Base-by-base conservation (phyloP, 2,329 filamentous ascomycete genomes). In the Fusarium setosum region DNA sequence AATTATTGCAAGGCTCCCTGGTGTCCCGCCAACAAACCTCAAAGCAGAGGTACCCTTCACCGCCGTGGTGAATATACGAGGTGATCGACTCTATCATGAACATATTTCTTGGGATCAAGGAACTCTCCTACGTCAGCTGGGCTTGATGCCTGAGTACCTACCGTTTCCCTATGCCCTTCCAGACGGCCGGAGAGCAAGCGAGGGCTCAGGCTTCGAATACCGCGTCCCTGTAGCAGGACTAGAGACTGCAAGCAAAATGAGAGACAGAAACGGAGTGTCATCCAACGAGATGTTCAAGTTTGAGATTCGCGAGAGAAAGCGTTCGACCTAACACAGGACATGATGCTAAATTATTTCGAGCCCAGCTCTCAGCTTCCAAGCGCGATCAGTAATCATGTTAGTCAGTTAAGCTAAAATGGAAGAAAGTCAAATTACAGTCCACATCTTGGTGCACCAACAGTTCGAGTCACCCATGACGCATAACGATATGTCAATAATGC, bases 51-150 rank as follows among this genome's bases (percentile, higher is more conserved):
- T 92, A 11, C 85, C 88, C 0, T 83, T 91, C 45, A 89, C 87
- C 0, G 84, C 84, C 3, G 81, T 92, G 3, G 88, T 91, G 0
- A 87, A 87, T 29, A 81, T 92, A 48, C 81, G 88, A 0, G 89
- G 88, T 1, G 88, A 90, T 52, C 81, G 86, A 2, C 74, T 92
- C 1, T 89, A 86, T 59, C 87, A 90, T 56, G 89, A 92, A 69
- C 88, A 91, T 62, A 88, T 92, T 12, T 82, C 84, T 10, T 92
- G 89, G 89, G 89, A 92, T 56, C 88, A 91, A 70, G 87, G 82
- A 0, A 90, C 86, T 0, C 86, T 86, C 9, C 75, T 92, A n/a
- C 76, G 83, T 5, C 88, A 90, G 68, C 70, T 88, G 3, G 88
- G 85, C 0, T 65, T 89, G 41, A 69, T 90, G 54, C 76, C 76